These are phyloP conservation scores for Lactifluus subvellereus DNA, from an alignment of 768 basidiomycete species.

Conservation along the genomic window DNA sequence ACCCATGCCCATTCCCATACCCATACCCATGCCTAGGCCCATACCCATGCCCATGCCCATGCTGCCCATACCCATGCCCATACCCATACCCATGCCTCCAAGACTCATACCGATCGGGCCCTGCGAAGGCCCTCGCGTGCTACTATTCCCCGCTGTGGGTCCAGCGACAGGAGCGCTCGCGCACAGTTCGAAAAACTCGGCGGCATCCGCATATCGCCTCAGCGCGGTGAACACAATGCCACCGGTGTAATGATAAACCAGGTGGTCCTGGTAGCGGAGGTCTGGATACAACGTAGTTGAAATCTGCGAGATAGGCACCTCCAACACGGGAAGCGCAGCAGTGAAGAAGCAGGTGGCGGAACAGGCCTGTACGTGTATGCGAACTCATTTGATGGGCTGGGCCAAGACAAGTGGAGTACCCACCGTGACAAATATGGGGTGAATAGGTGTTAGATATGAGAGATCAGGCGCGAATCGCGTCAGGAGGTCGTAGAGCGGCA, in stretches of 20 bases:
- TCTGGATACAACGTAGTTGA: slow-evolving; percentile 51
- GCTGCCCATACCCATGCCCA: slow-evolving; percentile 13
- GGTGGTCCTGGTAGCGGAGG: slow-evolving; percentile 69
- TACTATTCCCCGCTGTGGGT: not conserved
- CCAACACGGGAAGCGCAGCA: slow-evolving; percentile 55
- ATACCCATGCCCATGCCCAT: not conserved
- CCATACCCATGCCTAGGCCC: slow-evolving; percentile 8
- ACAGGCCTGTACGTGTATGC: slow-evolving; percentile 41
- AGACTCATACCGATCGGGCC: slow-evolving; percentile 5
- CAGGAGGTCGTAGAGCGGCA: slow-evolving; percentile 54
- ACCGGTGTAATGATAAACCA: slow-evolving; percentile 80
- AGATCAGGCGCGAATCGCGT: slow-evolving; percentile 53
- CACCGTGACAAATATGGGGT: slow-evolving; percentile 61
- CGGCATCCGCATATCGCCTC: slow-evolving; percentile 61
- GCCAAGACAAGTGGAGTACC: slow-evolving; percentile 22
- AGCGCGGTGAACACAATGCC: slow-evolving; percentile 62
- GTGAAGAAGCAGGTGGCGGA: slow-evolving; percentile 48
- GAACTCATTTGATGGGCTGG: not conserved
- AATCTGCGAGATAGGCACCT: slow-evolving; percentile 58
- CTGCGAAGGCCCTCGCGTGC: slow-evolving; percentile 6
- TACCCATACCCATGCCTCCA: slow-evolving; percentile 17
- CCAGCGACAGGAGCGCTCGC: slow-evolving; percentile 39
- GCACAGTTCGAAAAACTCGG: slow-evolving; percentile 76
- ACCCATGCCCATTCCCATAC: slow-evolving; percentile 15
- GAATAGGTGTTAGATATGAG: slow-evolving; percentile 62